Evolutionary conservation across 352 stramenopile genomes (phyloP).

Genomic region (Peronospora tabacina): DNA sequence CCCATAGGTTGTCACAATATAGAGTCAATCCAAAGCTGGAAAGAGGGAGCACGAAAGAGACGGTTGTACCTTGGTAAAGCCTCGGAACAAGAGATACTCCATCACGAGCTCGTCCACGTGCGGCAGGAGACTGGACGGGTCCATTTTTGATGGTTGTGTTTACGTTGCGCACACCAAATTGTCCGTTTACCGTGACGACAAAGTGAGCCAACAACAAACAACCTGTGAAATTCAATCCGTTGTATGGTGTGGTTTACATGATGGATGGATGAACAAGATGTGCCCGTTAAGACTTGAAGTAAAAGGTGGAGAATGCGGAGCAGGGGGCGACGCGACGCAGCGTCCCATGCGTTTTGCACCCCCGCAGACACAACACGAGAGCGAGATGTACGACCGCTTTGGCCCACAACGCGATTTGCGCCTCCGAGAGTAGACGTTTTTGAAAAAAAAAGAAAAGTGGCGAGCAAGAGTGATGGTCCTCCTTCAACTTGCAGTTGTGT

Average conservation of each 20-base stretch:
- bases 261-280: not conserved
- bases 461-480: constrained; percentile 20
- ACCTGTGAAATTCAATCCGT: too few species aligned
- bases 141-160: constrained; percentile 22
- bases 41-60: not conserved
- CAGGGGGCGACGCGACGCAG: constrained; percentile 14
- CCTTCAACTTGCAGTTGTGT: constrained; percentile 15
- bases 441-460: not conserved
- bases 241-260: not conserved
- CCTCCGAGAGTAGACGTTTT: constrained; percentile 3
- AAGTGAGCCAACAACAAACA: too few species aligned
- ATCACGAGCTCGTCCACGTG: constrained; percentile 81
- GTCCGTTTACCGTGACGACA: too few species aligned
- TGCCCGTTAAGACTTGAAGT: constrained; percentile 25
- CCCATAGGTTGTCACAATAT: not conserved
- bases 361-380: not conserved
- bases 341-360: not conserved
- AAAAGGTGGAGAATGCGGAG: constrained; percentile 18
- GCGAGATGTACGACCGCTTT: too few species aligned
- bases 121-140: constrained; percentile 44
- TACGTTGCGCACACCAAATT: constrained; percentile 12
- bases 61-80: constrained; percentile 58
- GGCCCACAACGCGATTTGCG: constrained; percentile 30
- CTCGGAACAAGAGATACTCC: constrained; percentile 81
- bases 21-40: not conserved